A percentile compares a stretch with the other conserved stretches of the same genome.
Conservation (phyloP, 768 basidiomycete genomes). For the Strobilomyces dryophilus region DNA sequence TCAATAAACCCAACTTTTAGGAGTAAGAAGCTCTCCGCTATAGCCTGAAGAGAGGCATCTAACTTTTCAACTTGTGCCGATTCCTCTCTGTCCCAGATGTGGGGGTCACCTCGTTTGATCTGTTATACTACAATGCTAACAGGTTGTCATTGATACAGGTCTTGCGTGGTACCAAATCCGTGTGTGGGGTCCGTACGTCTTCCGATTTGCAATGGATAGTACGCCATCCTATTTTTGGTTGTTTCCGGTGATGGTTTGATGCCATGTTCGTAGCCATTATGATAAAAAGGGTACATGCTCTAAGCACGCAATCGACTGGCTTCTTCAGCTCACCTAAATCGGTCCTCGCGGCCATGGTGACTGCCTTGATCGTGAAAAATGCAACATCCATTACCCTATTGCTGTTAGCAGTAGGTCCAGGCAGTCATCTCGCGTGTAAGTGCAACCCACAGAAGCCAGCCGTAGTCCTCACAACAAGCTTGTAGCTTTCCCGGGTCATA, state of each 20-base stretch:
- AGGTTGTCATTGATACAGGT: conserved; percentile 2
- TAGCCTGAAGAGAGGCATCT: neutral
- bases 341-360: conserved; percentile 6
- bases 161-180: conserved; percentile 13
- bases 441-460: neutral
- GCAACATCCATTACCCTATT: conserved; percentile 3
- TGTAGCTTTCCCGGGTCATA: neutral
- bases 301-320: conserved; percentile 4
- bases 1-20: neutral
- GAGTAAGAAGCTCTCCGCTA: conserved; percentile 4
- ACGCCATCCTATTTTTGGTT: neutral
- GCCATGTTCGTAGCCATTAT: conserved; percentile 9
- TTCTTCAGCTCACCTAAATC: conserved; percentile 7
- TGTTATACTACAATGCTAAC: neutral
- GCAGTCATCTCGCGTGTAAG: conserved; percentile 5
- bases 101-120: neutral
- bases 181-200: conserved; percentile 13
- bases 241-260: neutral
- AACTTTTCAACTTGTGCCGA: neutral
- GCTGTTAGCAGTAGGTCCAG: conserved; percentile 11
- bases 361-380: conserved; percentile 6
- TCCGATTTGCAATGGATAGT: conserved; percentile 19
- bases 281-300: conserved; percentile 17
- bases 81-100: conserved; percentile 9
- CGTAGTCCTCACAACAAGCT: neutral